Base-by-base conservation (phyloP, 1,139 yeast species). In the Yamadazyma triangularis region DNA sequence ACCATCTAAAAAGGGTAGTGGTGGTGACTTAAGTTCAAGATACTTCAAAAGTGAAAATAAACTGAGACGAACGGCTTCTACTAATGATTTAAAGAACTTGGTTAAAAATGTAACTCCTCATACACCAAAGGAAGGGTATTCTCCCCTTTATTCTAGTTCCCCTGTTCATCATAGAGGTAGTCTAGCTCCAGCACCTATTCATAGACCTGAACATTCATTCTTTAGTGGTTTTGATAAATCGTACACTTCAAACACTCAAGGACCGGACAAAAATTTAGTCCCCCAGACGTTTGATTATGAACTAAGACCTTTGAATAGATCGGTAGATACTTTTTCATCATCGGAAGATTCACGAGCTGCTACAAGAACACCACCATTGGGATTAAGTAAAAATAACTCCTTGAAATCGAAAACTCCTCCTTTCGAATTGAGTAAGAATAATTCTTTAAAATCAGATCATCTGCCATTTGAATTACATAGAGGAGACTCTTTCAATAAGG, bases 221-320 rank as follows among this genome's bases (percentile, higher is more conserved):
- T 19, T 48, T 11, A 46, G 48, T 26, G 51, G 48, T 26, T 44
- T 50, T 33, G 50, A 53, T 38, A 51, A 46, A 34, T 39, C 45
- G 3, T 48, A 49, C 27, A 38, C 28, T 24, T 39, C 41, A 19
- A 30, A 30, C 9, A 16, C 34, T 4, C 35, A 36, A 30, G 27
- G 33, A 13, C 13, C 35, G 8, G n/a, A n/a, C n/a, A n/a, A n/a
- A n/a, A n/a, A n/a, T n/a, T n/a, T n/a, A n/a, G n/a, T n/a, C n/a
- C n/a, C n/a, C n/a, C n/a, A n/a, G n/a, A n/a, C n/a, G n/a, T 39
- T 35, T 29, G 28, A 25, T 11, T 59, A 52, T 36, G 56, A 54
- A 33, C 49, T 62, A 29, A 51, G 48, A 31, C 70, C 69, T 5
- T 44, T 58, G 35, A 51, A 45, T 29, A 40, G 65, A 26, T 62